Evolutionary conservation across 2,329 filamentous ascomycete species (phyloP).

Genomic region (Gaeumannomyces tritici): DNA sequence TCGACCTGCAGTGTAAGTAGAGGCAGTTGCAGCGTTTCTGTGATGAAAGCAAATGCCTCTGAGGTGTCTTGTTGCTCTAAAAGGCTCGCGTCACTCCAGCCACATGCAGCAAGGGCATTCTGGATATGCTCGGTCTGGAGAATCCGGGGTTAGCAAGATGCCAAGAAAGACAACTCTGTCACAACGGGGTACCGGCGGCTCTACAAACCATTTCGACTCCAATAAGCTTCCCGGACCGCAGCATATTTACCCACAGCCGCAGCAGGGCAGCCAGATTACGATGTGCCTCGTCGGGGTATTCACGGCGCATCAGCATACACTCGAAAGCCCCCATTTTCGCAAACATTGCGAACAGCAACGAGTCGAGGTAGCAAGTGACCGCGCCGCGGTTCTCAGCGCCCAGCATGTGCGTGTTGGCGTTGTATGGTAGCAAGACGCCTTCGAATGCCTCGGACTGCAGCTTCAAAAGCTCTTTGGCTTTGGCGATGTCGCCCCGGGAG

Average conservation of each 20-base stretch:
- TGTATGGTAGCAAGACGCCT: conserved; percentile 67
- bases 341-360: conserved; percentile 93
- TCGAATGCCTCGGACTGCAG: conserved; percentile 74
- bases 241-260: conserved; percentile 86
- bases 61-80: conserved; percentile 90
- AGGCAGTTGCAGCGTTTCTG: conserved; percentile 77
- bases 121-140: conserved; percentile 41
- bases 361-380: conserved; percentile 92
- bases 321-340: conserved; percentile 84
- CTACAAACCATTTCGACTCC: conserved; percentile 66
- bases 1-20: conserved; percentile 88
- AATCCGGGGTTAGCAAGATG: not conserved
- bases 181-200: not conserved
- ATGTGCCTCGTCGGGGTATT: conserved; percentile 61
- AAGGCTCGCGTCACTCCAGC: conserved; percentile 72
- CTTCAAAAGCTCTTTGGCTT: conserved; percentile 65
- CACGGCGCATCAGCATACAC: conserved; percentile 78
- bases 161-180: not conserved
- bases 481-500: conserved; percentile 60
- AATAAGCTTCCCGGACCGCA: conserved; percentile 77
- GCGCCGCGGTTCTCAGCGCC: conserved; percentile 79
- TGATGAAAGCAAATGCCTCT: conserved; percentile 92
- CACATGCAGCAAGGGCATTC: conserved; percentile 71
- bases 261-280: conserved; percentile 68
- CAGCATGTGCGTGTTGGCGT: conserved; percentile 60